Evolutionary conservation across 768 basidiomycete species (phyloP), one percentile per base, ranked within the genome.

Genomic region (Boletus edulis): DNA sequence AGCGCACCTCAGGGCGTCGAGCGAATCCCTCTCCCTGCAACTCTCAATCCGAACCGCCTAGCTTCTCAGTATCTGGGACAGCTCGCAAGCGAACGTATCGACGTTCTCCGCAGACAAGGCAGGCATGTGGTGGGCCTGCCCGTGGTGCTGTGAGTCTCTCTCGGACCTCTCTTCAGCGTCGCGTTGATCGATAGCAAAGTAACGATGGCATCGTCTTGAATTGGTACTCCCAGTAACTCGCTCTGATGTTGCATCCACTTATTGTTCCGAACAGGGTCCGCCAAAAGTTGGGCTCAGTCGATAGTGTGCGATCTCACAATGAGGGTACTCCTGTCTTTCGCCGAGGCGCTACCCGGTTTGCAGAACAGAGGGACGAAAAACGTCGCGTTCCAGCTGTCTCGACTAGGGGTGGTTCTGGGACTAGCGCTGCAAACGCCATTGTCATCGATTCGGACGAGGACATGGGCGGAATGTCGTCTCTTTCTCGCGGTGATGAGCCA

Each of bases 121-220:
- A 57, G 67, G 51, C 58, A 44, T 29, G 61, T 69, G 4, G 60
- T 69, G 6, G 69, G 60, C 18, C 27, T 62, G 6, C 69, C 69
- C 6, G 31, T 65, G 38, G 53, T 67, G 38, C 50, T 71, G 67
- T 69, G 51, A 63, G 67, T 60, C 38, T 17, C 41, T 37, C 17
- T 46, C 20, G 3, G 17, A 39, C 32, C n/a, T 22, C 46, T 13
- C 41, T n/a, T 12, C 35, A 41, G 8, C 39, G 34, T 10, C 45
- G 32, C 20, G 42, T 51, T 62, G 41, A 68, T 49, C 40, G 27
- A 18, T 34, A 42, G 31, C 17, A 48, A 44, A 69, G 69, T 9
- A 65, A 61, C 40, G 69, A 72, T 20, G 63, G 67, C 2, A 66
- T 71, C 24, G 47, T 64, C 40, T 38, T 71, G 44, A 67, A 69